Evolutionary conservation across 345 rosid genomes (phyloP), one percentile per base, ranked within the genome.

Genomic region (Theobroma cacao): DNA sequence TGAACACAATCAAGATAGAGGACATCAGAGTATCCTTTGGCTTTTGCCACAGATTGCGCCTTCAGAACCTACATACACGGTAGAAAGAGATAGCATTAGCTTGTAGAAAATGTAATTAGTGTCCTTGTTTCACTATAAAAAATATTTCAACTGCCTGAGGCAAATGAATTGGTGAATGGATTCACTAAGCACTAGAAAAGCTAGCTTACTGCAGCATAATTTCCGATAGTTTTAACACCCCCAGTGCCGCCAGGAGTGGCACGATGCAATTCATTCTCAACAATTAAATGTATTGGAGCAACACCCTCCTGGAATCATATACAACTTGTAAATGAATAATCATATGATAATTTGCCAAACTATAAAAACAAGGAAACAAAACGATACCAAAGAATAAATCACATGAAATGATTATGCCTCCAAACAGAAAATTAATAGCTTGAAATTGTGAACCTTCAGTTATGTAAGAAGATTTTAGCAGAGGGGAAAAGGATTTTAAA

Each of bases 161-260:
- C 50, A 47, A 31, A 47, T 1, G 28, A 70, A 3, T 17, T 17
- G 59, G 74, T 47, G 14, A 70, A 28, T 12, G 15, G 12, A 41
- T 67, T 70, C 36, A 33, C 38, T 5, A 47, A 47, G 30, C 20
- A 28, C 40, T 59, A 70, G 38, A 70, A 70, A n/a, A 17, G 17
- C 15, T 47, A 47, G 74, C 58, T 70, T 87, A 95, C 99, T 58
- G 96, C 95, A 79, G 96, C 98, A 80, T 93, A 95, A 62, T 95
- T 95, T 69, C 99, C 99, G 7, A 95, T 95, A 55, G 95, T 91
- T 84, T 95, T 95, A 66, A 93, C 98, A 75, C 98, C 90, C 72
- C 99, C 97, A 20, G 99, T 95, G 72, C 97, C 99, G 80, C 99
- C 98, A 84, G 99, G 99, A 74, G 97, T 87, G 71, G 98, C 99